These are phyloP conservation scores for Podaxis mareebaensis DNA, from an alignment of 768 basidiomycete genomes.

Conservation along the genomic window DNA sequence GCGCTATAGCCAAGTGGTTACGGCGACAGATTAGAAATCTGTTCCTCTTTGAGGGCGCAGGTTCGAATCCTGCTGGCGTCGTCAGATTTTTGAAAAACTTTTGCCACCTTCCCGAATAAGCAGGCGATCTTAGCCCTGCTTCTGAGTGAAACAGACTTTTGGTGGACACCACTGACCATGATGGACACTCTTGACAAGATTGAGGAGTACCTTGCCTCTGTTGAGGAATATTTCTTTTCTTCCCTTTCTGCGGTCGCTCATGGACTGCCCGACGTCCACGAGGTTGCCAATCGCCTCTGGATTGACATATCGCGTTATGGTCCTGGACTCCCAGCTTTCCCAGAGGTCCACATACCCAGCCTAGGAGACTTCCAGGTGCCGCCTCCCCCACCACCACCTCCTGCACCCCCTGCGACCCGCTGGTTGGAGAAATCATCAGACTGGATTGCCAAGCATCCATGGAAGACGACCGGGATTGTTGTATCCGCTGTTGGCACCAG, in stretches of 20 bases:
- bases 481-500: constrained; percentile 62
- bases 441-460: constrained; percentile 63
- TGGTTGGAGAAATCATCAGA: constrained; percentile 46
- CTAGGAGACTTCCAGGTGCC: constrained; percentile 72
- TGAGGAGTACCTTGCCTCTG: constrained; percentile 66
- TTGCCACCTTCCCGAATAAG: constrained; percentile 30
- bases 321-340: constrained; percentile 58
- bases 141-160: constrained; percentile 27
- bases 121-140: constrained; percentile 40
- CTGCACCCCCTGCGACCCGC: constrained; percentile 49
- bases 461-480: constrained; percentile 55
- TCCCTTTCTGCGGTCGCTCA: constrained; percentile 57
- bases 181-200: constrained; percentile 59
- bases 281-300: constrained; percentile 71
- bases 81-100: background rate
- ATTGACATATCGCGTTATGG: constrained; percentile 81
- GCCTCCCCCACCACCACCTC: constrained; percentile 62
- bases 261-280: constrained; percentile 63
- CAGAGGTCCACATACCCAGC: constrained; percentile 55
- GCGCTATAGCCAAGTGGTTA: constrained; percentile 83
- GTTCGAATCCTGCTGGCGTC: constrained; percentile 33
- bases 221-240: constrained; percentile 62
- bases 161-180: constrained; percentile 18
- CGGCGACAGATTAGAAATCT: constrained; percentile 78
- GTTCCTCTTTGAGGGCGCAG: constrained; percentile 71